These are phyloP conservation scores for Fistulinella prunicolor DNA, from an alignment of 768 basidiomycete species.

Conservation along the genomic window DNA sequence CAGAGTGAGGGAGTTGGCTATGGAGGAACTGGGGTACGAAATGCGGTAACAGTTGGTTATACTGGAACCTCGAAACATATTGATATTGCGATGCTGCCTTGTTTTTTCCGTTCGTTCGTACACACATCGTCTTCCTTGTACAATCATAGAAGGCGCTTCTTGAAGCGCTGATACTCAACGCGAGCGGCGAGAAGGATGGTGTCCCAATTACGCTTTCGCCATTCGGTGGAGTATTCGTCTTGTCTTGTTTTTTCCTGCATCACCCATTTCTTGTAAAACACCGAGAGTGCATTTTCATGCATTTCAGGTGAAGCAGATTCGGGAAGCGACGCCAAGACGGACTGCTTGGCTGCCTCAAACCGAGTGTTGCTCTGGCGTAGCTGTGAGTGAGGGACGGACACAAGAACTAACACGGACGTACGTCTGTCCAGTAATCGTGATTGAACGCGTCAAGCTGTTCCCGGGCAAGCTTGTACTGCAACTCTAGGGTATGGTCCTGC, in stretches of 20 bases:
- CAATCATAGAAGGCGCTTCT: constrained; percentile 28
- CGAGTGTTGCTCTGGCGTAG: constrained; percentile 66
- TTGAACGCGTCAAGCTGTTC: constrained; percentile 74
- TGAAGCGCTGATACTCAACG: constrained; percentile 48
- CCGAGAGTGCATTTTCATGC: constrained; percentile 67
- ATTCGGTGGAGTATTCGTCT: constrained; percentile 60
- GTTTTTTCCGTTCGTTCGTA: neutral
- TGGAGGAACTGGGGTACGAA: constrained; percentile 44
- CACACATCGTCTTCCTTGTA: neutral
- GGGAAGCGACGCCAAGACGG: constrained; percentile 56
- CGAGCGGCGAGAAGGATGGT: constrained; percentile 59
- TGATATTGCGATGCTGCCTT: neutral
- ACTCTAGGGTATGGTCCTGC: constrained; percentile 45
- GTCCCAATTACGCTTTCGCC: constrained; percentile 59
- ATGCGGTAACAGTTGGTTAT: constrained; percentile 19
- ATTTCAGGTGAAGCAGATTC: constrained; percentile 45
- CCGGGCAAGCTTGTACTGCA: constrained; percentile 68
- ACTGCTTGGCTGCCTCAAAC: constrained; percentile 69
- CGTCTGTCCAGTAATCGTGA: constrained; percentile 79
- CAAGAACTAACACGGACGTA: constrained; percentile 35
- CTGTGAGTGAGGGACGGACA: constrained; percentile 4
- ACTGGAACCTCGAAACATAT: neutral
- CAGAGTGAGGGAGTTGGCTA: constrained; percentile 61
- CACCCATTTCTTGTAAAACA: constrained; percentile 74
- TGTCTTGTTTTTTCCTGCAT: constrained; percentile 60